phyloP scores from a whole-genome alignment of 2,329 filamentous ascomycete genomes.

The Thelonectria blattea region DNA sequence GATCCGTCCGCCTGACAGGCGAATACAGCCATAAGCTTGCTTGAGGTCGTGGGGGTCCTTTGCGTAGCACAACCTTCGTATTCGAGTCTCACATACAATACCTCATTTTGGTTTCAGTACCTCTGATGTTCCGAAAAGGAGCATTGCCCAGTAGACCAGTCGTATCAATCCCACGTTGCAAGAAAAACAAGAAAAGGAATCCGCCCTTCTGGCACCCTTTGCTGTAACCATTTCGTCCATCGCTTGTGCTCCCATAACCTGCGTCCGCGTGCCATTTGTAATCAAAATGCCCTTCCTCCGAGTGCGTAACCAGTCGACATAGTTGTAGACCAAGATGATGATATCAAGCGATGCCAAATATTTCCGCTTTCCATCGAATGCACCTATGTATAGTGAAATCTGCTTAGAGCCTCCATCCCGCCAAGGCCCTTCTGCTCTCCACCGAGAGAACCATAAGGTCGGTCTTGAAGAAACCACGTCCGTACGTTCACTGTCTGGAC shows the following conservation, averaged over 20 bases:
- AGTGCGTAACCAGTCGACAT: not conserved
- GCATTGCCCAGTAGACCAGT: not conserved
- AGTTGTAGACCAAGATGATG: not conserved
- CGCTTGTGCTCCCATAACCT: not conserved
- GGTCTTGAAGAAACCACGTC: not conserved
- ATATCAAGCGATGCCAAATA: not conserved
- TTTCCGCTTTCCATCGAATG: not conserved
- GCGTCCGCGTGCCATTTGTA: not conserved
- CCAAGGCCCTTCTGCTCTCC: constrained; percentile 14
- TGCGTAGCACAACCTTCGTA: not conserved
- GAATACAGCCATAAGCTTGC: not conserved
- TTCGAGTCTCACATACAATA: not conserved
- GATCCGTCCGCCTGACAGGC: not conserved
- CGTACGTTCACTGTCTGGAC: constrained; percentile 13
- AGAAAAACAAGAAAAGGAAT: not conserved
- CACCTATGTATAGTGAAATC: not conserved
- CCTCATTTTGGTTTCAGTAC: not conserved
- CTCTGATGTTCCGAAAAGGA: not conserved
- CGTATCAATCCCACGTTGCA: not conserved
- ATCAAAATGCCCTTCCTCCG: not conserved
- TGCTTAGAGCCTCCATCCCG: constrained; percentile 1
- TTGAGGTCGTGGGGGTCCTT: not conserved
- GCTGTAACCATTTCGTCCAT: not conserved
- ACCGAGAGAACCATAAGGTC: not conserved
- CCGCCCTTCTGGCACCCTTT: not conserved